Conservation (phyloP, 306 rosid genomes). For the Acmispon strigosus region DNA sequence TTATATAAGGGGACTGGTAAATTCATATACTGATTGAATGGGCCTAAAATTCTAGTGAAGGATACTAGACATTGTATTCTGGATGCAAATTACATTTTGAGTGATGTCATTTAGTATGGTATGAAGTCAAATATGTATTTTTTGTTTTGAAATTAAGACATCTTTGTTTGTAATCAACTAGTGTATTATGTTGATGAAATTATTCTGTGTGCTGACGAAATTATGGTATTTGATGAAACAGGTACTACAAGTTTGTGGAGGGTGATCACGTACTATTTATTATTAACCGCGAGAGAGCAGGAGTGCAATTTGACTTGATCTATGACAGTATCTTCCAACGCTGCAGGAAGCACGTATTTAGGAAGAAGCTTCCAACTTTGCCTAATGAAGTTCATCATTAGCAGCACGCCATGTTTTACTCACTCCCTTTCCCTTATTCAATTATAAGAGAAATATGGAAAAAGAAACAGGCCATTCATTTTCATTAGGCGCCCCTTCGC, state of each 20-base stretch:
- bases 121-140: not conserved
- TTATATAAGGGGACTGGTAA: not conserved
- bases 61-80: not conserved
- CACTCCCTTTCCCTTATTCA: not conserved
- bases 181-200: not conserved
- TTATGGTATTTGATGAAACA: slow-evolving; percentile 21
- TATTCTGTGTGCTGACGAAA: not conserved
- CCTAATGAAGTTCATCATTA: slow-evolving; percentile 60
- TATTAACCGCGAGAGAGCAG: slow-evolving; percentile 89
- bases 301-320: slow-evolving; percentile 81
- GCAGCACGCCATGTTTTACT: slow-evolving; percentile 23
- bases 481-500: not conserved
- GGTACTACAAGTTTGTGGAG: slow-evolving; percentile 93
- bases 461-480: slow-evolving; percentile 18
- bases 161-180: not conserved
- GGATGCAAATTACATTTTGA: not conserved
- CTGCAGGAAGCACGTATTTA: slow-evolving; percentile 85
- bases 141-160: not conserved
- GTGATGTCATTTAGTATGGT: not conserved
- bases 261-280: slow-evolving; percentile 86
- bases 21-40: not conserved
- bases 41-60: not conserved
- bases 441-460: not conserved
- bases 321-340: slow-evolving; percentile 90
- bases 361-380: slow-evolving; percentile 61